Conservation (phyloP, 768 basidiomycete genomes). For the Auriscalpium orientale region DNA sequence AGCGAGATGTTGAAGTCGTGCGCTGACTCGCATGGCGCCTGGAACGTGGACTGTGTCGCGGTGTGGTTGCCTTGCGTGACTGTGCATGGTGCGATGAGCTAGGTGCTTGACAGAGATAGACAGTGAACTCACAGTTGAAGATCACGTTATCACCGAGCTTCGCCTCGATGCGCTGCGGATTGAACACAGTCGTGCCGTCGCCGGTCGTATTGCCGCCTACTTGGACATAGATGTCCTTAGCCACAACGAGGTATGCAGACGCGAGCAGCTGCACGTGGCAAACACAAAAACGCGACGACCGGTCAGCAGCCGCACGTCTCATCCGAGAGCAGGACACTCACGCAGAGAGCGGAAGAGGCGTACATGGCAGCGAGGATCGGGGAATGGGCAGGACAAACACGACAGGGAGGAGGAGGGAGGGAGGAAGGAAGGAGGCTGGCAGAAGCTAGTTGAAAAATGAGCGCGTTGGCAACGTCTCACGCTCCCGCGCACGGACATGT, state of each 20-base stretch:
- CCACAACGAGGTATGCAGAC: conserved; percentile 17
- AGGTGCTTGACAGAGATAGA: not conserved
- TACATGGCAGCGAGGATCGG: not conserved
- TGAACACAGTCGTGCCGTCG: conserved; percentile 38
- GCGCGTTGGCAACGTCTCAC: too few relatives aligned
- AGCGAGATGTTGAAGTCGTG: conserved; percentile 39
- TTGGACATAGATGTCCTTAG: conserved; percentile 36
- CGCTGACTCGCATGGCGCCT: conserved; percentile 43
- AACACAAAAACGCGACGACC: not conserved
- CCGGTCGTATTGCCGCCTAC: conserved; percentile 39
- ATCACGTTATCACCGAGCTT: conserved; percentile 39
- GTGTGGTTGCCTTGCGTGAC: conserved; percentile 20
- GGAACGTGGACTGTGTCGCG: conserved; percentile 50
- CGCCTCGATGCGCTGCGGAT: conserved; percentile 37
- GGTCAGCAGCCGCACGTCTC: too few relatives aligned
- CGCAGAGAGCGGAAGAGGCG: not conserved
- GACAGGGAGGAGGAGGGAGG: not conserved
- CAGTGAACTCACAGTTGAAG: conserved; percentile 45
- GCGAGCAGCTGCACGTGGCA: conserved; percentile 2
- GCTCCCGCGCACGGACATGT: not conserved
- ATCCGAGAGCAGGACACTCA: not conserved
- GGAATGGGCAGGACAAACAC: not conserved
- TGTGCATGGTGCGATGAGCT: conserved; percentile 40
- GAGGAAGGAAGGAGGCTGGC: not conserved
- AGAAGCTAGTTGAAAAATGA: not conserved